Evolutionary conservation across 768 basidiomycete species (phyloP).

Genomic region (Astraeus odoratus): DNA sequence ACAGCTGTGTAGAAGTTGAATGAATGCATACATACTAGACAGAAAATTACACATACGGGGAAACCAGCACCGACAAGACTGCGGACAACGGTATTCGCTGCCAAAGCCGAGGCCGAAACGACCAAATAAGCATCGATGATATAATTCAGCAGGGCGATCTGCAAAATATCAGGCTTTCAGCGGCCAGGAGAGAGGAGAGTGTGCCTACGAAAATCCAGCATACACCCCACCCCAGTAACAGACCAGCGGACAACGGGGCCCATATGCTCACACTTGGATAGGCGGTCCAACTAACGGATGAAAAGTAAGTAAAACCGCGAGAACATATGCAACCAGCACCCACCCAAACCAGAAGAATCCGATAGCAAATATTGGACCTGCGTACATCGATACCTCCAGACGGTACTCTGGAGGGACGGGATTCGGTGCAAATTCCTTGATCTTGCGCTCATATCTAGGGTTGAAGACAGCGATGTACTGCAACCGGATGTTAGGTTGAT

Average conservation of each 20-base stretch:
- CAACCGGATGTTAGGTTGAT: constrained; percentile 11
- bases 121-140: constrained; percentile 54
- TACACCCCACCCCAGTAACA: constrained; percentile 46
- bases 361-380: constrained; percentile 43
- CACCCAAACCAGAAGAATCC: constrained; percentile 64
- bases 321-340: constrained; percentile 9
- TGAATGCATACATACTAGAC: background rate
- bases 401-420: constrained; percentile 58
- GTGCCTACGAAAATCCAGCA: constrained; percentile 49
- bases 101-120: constrained; percentile 51
- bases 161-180: constrained; percentile 2
- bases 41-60: constrained; percentile 20
- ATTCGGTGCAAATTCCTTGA: constrained; percentile 37
- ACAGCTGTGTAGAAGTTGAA: constrained; percentile 28
- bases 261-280: constrained; percentile 44
- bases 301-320: background rate
- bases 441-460: constrained; percentile 40
- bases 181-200: background rate
- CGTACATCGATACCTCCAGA: constrained; percentile 41
- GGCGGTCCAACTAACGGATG: constrained; percentile 46
- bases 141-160: constrained; percentile 54
- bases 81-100: constrained; percentile 45
- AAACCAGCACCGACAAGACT: constrained; percentile 49
- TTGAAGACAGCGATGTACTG: constrained; percentile 43
- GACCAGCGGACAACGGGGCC: constrained; percentile 46